A percentile compares a stretch with the other conserved stretches of the same genome.
phyloP scores from a whole-genome alignment of 2,329 filamentous ascomycete genomes.

The Stylonectria norvegica region DNA sequence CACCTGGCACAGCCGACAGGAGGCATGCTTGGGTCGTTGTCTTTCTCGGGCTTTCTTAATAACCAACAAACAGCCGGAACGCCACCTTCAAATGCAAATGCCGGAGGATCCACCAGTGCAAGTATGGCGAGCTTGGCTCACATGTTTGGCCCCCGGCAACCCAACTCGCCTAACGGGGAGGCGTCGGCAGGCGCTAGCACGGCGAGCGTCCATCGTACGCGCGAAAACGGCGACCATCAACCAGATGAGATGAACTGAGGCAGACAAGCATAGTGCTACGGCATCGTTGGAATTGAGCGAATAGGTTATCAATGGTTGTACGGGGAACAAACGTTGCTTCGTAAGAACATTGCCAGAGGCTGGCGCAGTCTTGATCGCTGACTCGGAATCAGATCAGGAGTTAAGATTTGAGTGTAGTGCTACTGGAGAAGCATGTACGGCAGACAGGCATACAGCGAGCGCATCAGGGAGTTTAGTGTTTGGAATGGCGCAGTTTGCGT shows the following conservation, averaged over 20 bases:
- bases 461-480: conserved; percentile 19
- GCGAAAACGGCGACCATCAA: conserved; percentile 15
- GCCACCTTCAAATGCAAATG: conserved; percentile 1
- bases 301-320: conserved; percentile 12
- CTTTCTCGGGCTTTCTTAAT: conserved; percentile 29
- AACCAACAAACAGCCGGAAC: conserved; percentile 24
- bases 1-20: conserved; percentile 16
- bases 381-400: conserved; percentile 6
- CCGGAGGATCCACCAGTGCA: conserved; percentile 16
- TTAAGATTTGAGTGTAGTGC: too few relatives aligned
- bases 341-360: not conserved
- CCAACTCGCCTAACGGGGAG: conserved; percentile 24
- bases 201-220: conserved; percentile 33
- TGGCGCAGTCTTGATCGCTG: not conserved
- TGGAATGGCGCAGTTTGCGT: conserved; percentile 15
- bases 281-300: conserved; percentile 10
- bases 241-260: conserved; percentile 23
- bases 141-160: conserved; percentile 16
- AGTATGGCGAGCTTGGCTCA: conserved; percentile 30
- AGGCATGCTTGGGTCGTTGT: conserved; percentile 18
- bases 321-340: not conserved
- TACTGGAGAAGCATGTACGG: conserved; percentile 9
- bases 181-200: conserved; percentile 34
- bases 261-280: conserved; percentile 8
- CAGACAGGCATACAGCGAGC: conserved; percentile 13